A percentile compares a stretch with the other conserved stretches of the same genome.
These are phyloP conservation scores for Coprinopsis cinerea DNA, from an alignment of 768 basidiomycete species.

Conservation along the genomic window DNA sequence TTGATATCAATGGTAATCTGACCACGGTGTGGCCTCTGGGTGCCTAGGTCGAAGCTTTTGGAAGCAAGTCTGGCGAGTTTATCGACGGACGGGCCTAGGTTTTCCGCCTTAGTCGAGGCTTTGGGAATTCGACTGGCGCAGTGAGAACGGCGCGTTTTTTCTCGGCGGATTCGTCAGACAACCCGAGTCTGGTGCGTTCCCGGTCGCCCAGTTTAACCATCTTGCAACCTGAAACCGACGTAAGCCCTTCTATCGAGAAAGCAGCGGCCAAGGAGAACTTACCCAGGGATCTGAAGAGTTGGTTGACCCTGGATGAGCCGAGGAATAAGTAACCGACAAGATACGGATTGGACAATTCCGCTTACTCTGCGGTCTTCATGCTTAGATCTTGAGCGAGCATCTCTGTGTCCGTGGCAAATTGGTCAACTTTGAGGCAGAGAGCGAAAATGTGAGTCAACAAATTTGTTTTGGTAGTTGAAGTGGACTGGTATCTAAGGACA, in stretches of 20 bases:
- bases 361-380: conserved; percentile 61
- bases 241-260: conserved; percentile 3
- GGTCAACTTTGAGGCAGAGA: conserved; percentile 73
- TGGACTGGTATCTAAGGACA: conserved; percentile 43
- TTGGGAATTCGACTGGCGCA: conserved; percentile 80
- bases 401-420: conserved; percentile 64
- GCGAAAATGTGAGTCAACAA: conserved; percentile 78
- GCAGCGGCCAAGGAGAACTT: conserved; percentile 13
- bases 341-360: conserved; percentile 10
- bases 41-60: too few relatives aligned
- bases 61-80: too few relatives aligned
- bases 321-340: conserved; percentile 2
- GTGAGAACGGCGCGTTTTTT: conserved; percentile 69
- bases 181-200: conserved; percentile 65
- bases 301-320: conserved; percentile 46
- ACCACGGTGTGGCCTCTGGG: too few relatives aligned
- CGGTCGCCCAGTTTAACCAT: conserved; percentile 48
- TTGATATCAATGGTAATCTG: too few relatives aligned
- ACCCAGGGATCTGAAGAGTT: conserved; percentile 76
- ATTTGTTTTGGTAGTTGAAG: conserved; percentile 63
- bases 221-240: conserved; percentile 55
- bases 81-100: too few relatives aligned
- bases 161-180: conserved; percentile 56
- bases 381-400: conserved; percentile 70
- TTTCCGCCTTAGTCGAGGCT: conserved; percentile 39